Conservation (phyloP, 495 filamentous ascomycete genomes). For the Pyronema domesticum region DNA sequence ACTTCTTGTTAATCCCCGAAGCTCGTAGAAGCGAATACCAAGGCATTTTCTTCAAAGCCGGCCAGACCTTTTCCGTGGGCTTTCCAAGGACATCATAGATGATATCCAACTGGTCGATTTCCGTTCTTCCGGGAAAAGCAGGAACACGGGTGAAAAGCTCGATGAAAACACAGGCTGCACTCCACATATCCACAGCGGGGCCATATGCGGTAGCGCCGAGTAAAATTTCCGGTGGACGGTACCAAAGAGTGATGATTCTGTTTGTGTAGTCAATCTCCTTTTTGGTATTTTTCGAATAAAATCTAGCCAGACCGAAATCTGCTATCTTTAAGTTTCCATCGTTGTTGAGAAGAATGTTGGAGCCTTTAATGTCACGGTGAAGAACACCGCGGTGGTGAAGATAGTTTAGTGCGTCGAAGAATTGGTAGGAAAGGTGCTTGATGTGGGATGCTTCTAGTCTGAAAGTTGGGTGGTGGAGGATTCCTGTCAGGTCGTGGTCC, state of each 20-base stretch:
- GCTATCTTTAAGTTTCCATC: slow-evolving; percentile 79
- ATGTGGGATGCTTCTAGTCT: slow-evolving; percentile 71
- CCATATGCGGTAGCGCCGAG: slow-evolving; percentile 90
- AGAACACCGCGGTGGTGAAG: slow-evolving; percentile 85
- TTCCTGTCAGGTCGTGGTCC: slow-evolving; percentile 70
- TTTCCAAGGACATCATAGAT: slow-evolving; percentile 88
- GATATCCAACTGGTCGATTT: slow-evolving; percentile 91
- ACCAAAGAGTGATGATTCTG: slow-evolving; percentile 97
- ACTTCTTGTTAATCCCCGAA: slow-evolving; percentile 52
- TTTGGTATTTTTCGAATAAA: slow-evolving; percentile 63
- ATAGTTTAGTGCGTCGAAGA: slow-evolving; percentile 88
- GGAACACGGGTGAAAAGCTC: slow-evolving; percentile 93
- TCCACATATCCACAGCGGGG: slow-evolving; percentile 92
- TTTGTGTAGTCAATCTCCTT: slow-evolving; percentile 95
- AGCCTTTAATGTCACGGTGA: slow-evolving; percentile 88
- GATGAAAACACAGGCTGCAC: slow-evolving; percentile 86
- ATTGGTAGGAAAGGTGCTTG: slow-evolving; percentile 81
- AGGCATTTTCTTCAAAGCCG: slow-evolving; percentile 70
- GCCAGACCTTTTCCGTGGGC: slow-evolving; percentile 70
- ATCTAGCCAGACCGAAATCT: slow-evolving; percentile 93
- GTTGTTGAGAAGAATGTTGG: slow-evolving; percentile 85
- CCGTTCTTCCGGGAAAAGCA: slow-evolving; percentile 86
- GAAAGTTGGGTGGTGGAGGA: slow-evolving; percentile 86
- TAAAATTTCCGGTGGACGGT: slow-evolving; percentile 79
- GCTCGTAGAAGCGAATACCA: slow-evolving; percentile 78